Percentiles rank a stretch among this genome's conserved stretches.
These are phyloP conservation scores for Solanum etuberosum DNA, from an alignment of 257 asterid genomes.

Conservation along the genomic window DNA sequence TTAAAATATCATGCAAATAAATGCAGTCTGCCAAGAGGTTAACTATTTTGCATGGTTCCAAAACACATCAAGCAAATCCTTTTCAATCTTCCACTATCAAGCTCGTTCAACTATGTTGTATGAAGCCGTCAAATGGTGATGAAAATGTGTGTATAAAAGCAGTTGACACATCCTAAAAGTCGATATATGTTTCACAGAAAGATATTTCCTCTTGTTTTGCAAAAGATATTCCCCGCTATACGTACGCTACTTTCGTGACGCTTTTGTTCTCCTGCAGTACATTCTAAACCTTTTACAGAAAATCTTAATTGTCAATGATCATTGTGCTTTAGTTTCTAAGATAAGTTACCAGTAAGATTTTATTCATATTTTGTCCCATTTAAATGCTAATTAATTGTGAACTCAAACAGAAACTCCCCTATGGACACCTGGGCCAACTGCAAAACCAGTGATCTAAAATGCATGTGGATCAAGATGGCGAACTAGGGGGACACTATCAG, in stretches of 20 bases:
- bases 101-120: not conserved
- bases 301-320: not conserved
- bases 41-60: not conserved
- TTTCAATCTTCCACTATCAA: not conserved
- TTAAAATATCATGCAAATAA: not conserved
- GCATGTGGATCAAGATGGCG: slow-evolving; percentile 26
- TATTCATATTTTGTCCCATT: not conserved
- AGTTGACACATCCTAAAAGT: not conserved
- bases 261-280: not conserved
- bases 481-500: slow-evolving; percentile 1
- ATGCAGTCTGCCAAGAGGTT: not conserved
- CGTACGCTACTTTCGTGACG: not conserved
- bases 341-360: not conserved
- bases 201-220: not conserved
- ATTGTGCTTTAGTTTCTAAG: not conserved
- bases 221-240: not conserved
- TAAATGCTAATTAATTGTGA: not conserved
- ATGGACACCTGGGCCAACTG: slow-evolving; percentile 21
- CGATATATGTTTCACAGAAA: not conserved
- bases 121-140: not conserved
- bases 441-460: slow-evolving; percentile 24
- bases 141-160: not conserved
- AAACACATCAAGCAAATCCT: not conserved
- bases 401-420: slow-evolving; percentile 8
- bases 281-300: not conserved